phyloP scores from a whole-genome alignment of 2,329 filamentous ascomycete species.

The Ophiostoma populinum region DNA sequence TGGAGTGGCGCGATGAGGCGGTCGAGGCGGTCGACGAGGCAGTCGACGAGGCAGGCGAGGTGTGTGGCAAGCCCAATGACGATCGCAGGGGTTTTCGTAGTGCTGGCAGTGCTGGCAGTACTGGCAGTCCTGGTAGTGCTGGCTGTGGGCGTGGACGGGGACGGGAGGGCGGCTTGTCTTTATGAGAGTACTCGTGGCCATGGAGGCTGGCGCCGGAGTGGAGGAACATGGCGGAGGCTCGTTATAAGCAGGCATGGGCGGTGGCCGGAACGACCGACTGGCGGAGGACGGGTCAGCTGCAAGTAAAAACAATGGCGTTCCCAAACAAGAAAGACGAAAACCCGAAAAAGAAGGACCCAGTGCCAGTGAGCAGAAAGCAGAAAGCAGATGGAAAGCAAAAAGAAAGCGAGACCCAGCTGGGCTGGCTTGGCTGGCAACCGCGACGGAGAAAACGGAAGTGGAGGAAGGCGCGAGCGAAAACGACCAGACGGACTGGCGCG shows the following conservation, averaged over 20 bases:
- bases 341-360: too few species aligned
- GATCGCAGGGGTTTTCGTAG: slow-evolving; percentile 8
- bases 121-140: too few species aligned
- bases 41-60: slow-evolving; percentile 13
- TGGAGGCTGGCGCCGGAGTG: slow-evolving; percentile 42
- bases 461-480: neutral
- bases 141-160: too few species aligned
- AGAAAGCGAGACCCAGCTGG: neutral
- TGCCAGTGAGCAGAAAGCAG: too few species aligned
- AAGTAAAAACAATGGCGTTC: neutral
- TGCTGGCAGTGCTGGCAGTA: too few species aligned
- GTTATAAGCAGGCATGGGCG: slow-evolving; percentile 2
- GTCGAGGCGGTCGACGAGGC: slow-evolving; percentile 4
- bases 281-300: neutral
- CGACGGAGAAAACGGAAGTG: slow-evolving; percentile 2
- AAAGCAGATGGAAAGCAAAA: too few species aligned
- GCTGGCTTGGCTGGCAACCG: too few species aligned
- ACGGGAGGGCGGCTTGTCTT: slow-evolving; percentile 13
- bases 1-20: slow-evolving; percentile 2
- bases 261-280: slow-evolving; percentile 5
- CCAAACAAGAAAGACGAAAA: too few species aligned
- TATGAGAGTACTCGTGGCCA: slow-evolving; percentile 38
- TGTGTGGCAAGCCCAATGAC: too few species aligned
- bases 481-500: too few species aligned
- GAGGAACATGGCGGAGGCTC: slow-evolving; percentile 31